A percentile compares a stretch with the other conserved stretches of the same genome.
Evolutionary conservation across 192 early-diverging fungal species (phyloP).

Genomic region (Backusella morwellensis): DNA sequence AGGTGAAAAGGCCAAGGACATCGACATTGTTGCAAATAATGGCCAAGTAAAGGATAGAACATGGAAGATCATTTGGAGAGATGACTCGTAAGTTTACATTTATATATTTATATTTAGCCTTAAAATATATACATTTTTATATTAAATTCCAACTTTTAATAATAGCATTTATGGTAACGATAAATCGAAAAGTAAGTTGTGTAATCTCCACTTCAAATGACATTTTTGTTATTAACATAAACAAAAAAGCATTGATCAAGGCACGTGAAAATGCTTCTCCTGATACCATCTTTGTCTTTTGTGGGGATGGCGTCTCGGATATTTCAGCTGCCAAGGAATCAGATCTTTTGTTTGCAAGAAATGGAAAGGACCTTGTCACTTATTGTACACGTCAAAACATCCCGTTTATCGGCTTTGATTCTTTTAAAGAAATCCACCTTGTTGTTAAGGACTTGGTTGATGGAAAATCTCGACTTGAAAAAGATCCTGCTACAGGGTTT

Average conservation of each 20-base stretch:
- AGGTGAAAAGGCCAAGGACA: conserved; percentile 42
- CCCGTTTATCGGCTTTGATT: conserved; percentile 52
- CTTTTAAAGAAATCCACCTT: conserved; percentile 45
- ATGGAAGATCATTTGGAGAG: conserved; percentile 65
- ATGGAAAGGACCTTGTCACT: conserved; percentile 64
- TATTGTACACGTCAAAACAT: conserved; percentile 64
- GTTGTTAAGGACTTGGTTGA: conserved; percentile 24
- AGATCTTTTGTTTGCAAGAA: conserved; percentile 72
- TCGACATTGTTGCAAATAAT: conserved; percentile 63
- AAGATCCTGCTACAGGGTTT: conserved; percentile 24
- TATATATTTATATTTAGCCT: background rate
- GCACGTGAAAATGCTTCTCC: conserved; percentile 24
- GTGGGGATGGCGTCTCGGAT: conserved; percentile 80
- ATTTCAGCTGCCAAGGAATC: conserved; percentile 73
- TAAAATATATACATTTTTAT: background rate
- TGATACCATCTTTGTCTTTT: conserved; percentile 59
- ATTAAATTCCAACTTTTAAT: conserved; percentile 3
- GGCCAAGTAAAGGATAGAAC: conserved; percentile 36
- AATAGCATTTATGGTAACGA: conserved; percentile 60
- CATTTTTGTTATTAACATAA: background rate
- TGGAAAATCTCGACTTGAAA: conserved; percentile 12
- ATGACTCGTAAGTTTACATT: conserved; percentile 46
- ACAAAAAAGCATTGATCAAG: conserved; percentile 21
- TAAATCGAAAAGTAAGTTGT: conserved; percentile 47
- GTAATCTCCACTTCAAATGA: background rate